Evolutionary conservation across 352 stramenopile species (phyloP).

Genomic region (Phytopythium ostracodes): DNA sequence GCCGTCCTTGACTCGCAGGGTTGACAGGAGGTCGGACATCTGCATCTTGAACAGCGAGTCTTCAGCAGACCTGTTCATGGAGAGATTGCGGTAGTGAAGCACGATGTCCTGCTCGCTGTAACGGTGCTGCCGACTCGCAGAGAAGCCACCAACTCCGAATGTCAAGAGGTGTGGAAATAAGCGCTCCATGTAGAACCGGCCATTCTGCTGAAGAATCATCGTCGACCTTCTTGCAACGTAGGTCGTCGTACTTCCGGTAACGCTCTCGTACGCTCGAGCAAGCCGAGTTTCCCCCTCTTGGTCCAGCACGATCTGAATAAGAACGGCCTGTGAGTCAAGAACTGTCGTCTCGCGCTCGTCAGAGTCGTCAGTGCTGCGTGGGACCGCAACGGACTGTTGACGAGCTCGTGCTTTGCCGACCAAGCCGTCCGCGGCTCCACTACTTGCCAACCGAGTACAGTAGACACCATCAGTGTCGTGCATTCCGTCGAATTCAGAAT

Average conservation of each 20-base stretch:
- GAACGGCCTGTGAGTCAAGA: slow-evolving; percentile 10
- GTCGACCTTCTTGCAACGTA: slow-evolving; percentile 12
- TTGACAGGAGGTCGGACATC: slow-evolving; percentile 22
- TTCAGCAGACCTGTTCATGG: slow-evolving; percentile 17
- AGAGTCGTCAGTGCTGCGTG: neutral
- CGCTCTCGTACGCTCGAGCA: neutral
- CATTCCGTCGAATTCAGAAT: neutral
- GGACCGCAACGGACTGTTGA: neutral
- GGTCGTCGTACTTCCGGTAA: neutral
- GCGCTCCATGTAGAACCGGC: slow-evolving; percentile 17
- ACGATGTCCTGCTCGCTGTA: slow-evolving; percentile 21
- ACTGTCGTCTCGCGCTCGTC: slow-evolving; percentile 1
- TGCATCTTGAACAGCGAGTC: slow-evolving; percentile 19
- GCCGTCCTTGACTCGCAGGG: slow-evolving; percentile 11
- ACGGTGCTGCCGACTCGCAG: neutral
- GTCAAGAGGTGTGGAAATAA: slow-evolving; percentile 16
- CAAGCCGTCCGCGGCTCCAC: neutral
- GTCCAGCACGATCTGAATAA: slow-evolving; percentile 14
- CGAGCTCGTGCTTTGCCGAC: slow-evolving; percentile 7
- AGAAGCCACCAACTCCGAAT: slow-evolving; percentile 20
- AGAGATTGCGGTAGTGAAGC: slow-evolving; percentile 23
- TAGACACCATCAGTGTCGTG: neutral
- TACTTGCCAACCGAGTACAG: neutral
- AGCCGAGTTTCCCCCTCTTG: slow-evolving; percentile 4
- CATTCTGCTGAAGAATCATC: slow-evolving; percentile 10